phyloP scores from a whole-genome alignment of 495 filamentous ascomycete genomes.

The Copromyces sp. region DNA sequence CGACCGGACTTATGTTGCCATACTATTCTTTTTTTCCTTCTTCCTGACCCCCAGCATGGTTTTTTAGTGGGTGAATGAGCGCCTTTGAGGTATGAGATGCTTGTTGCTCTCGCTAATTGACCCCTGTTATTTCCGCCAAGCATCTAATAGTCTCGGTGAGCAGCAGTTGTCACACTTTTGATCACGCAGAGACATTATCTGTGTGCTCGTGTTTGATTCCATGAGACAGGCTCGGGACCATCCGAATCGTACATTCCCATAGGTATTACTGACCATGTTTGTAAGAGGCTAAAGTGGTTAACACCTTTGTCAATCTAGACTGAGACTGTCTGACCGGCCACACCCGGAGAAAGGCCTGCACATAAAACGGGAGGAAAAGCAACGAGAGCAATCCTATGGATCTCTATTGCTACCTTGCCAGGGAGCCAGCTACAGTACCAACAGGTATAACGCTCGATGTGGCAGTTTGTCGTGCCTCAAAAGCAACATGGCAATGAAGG shows the following conservation, averaged over 20 bases:
- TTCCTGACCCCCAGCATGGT: neutral
- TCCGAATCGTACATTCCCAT: neutral
- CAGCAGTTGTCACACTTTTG: neutral
- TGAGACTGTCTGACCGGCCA: neutral
- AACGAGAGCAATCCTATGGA: neutral
- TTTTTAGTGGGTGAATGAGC: neutral
- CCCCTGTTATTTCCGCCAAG: neutral
- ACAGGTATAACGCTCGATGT: neutral
- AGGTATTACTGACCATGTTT: neutral
- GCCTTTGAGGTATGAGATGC: neutral
- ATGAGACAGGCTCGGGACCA: neutral
- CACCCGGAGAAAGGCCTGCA: neutral
- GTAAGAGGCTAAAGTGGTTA: neutral
- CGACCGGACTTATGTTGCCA: neutral
- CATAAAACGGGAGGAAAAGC: neutral
- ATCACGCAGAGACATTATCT: neutral
- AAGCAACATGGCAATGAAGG: neutral
- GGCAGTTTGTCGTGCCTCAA: neutral
- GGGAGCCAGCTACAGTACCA: neutral
- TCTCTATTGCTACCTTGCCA: neutral
- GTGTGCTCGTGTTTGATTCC: neutral
- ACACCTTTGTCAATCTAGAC: neutral
- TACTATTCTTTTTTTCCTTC: neutral
- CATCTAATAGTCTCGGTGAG: neutral
- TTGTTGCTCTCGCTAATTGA: neutral